phyloP scores from a whole-genome alignment of 129 eudicot genomes.

The Lactuca sativa region DNA sequence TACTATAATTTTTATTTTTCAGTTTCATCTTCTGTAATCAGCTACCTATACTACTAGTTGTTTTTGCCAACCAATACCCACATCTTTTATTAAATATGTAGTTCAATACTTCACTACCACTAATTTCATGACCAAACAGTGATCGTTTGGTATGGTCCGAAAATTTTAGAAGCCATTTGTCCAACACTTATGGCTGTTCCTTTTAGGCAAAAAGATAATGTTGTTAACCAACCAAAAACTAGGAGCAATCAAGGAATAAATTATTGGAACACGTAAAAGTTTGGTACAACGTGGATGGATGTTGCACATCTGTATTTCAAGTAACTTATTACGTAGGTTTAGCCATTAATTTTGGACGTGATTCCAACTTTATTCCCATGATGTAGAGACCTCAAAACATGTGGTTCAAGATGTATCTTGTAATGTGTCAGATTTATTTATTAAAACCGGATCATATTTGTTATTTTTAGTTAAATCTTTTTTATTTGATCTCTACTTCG shows the following conservation, averaged over 20 bases:
- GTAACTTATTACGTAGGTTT: conserved; percentile 22
- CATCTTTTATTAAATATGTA: background rate
- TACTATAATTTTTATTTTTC: no score
- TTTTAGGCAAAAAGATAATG: conserved; percentile 22
- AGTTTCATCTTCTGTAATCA: no score
- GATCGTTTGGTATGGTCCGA: background rate
- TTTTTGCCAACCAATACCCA: no score
- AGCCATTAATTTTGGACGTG: conserved; percentile 20
- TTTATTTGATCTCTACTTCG: no score
- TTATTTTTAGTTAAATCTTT: no score
- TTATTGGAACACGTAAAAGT: conserved; percentile 14
- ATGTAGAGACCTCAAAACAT: background rate
- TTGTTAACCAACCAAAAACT: background rate
- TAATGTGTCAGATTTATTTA: background rate
- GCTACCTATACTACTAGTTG: no score
- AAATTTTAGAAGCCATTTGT: background rate
- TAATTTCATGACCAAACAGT: background rate
- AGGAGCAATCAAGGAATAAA: background rate
- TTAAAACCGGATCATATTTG: background rate
- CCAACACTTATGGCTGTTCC: conserved; percentile 6
- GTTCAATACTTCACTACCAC: background rate
- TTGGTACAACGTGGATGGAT: conserved; percentile 27
- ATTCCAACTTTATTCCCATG: background rate
- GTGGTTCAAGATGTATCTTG: background rate
- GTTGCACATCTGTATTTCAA: background rate